Base-by-base conservation (phyloP, 129 eudicot genomes). In the Ambrosia artemisiifolia region DNA sequence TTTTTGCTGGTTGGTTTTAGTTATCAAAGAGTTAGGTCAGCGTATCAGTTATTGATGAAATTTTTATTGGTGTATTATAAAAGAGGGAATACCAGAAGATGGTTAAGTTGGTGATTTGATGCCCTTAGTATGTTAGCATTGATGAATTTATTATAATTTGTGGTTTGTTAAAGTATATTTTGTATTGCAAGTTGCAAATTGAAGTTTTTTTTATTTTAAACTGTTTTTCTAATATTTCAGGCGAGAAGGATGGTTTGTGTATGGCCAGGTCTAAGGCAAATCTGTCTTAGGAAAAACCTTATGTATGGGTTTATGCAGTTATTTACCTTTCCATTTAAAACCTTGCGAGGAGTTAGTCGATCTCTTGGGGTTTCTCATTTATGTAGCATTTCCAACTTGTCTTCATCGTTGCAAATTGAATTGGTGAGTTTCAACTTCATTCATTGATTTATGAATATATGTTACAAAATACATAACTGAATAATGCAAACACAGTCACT, bases 191-290 rank as follows among this genome's bases (percentile, higher is more conserved):
- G 43, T 60, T 70, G 70, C 47, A 38, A 28, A 20, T 60, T 14
- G 8, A 32, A 28, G 10, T 4, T 44, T 17, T 55, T 44, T 73
- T 2, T 67, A n/a, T 34, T 53, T 11, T 24, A 24, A 24, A 24
- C 28, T 24, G 1, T 24, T 36, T 33, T 69, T 63, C 50, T 36
- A 32, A 68, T 63, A 72, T 79, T 73, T 46, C 78, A 92, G 97
- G 78, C 82, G 81, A 85, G 96, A 75, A 77, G 80, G 77, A 81
- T 75, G 87, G 77, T 87, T 12, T 85, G 98, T 53, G 83, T 81
- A 36, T 92, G 95, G 98, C 95, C 96, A 10, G 96, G 98, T 55
- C 69, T 78, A 75, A 80, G 92, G 79, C 98, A 92, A 74, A 81
- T 92, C 44, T 87, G 95, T 81, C 70, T 92, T 24, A 82, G 98